Base-by-base conservation (phyloP, 768 basidiomycete genomes). In the Lentinula detonsa region DNA sequence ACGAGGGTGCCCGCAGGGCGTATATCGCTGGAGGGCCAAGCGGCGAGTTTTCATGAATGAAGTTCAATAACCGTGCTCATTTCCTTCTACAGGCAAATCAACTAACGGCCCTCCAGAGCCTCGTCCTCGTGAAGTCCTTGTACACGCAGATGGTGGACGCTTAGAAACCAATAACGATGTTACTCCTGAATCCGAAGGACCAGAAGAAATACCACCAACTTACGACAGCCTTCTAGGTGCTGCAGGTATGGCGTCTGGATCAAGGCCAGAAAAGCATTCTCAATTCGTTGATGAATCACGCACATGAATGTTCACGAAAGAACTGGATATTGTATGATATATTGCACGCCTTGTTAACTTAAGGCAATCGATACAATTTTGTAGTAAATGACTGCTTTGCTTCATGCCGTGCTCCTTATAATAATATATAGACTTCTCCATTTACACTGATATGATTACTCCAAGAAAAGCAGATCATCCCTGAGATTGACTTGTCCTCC, bases 401-500 rank as follows among this genome's bases (percentile, higher is more conserved):
- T 56, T 56, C 4, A n/a, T 5, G 55, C 55, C 40, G 55, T 43
- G 21, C 9, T 13, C 34, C 21, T 21, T 56, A 13, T n/a, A n/a
- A n/a, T n/a, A n/a, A n/a, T n/a, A n/a, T n/a, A 42, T 56, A 56
- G 55, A 56, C n/a, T 37, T 31, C 13, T 42, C 16, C n/a, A 43
- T 42, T 1, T 56, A n/a, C 49, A 50, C 0, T n/a, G 18, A n/a
- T 23, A 15, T 10, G 28, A 5, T 52, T 43, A 40, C 13, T 52
- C 39, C 37, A 81, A 63, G 21, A 75, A 55, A 39, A 83, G 66
- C 34, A 86, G 68, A 0, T 70, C 64, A 51, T 85, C 79, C 0
- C 85, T 84, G 1, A 78, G 75, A 40, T 72, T 70, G 15, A 87
- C 81, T 0, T 71, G 65, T 1, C 67, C 75, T 0, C 85, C 82